Base-by-base conservation (phyloP, 306 rosid genomes). In the Neltuma alba region DNA sequence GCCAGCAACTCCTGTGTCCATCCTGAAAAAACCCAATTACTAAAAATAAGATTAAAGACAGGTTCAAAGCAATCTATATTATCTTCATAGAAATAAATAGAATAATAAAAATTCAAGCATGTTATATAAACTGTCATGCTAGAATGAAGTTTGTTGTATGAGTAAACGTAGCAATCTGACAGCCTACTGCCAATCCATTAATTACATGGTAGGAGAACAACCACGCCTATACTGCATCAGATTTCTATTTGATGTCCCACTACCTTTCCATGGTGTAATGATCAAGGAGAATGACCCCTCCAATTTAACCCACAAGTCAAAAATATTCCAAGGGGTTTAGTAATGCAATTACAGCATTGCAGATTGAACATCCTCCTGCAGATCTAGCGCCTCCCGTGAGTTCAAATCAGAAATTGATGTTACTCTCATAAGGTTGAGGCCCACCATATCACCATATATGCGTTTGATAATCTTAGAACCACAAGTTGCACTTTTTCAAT, bases 1-100 rank as follows among this genome's bases (percentile, higher is more conserved):
- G 0, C 76, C 91, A 83, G 90, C 71, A 81, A 83, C 95, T 82
- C 99, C 99, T 58, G 99, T 95, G 79, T 92, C 99, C 87, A 89
- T 67, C 90, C 98, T 94, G 81, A 60, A 81, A 84, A 40, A 23
- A 83, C 69, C 74, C 75, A 73, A 80, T 80, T 73, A 80, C 70
- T 67, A 70, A 57, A 77, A 47, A 57, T 40, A 76, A 75, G 64
- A 48, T 33, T 42, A 74, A 76, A 70, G 40, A 79, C 47, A 65
- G 68, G 69, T 58, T 44, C 55, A 75, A 25, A 70, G 65, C 48
- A 65, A 60, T 34, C 75, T 4, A 58, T 62, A 34, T 27, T 34
- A 70, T 50, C 41, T 44, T 76, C 58, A 74, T 60, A 36, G 52
- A 68, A 80, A 54, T 41, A 27, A 33, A n/a, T n/a, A n/a, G 28